A percentile compares a stretch with the other conserved stretches of the same genome.
Conservation (phyloP, 176 grass and related monocot species). For the Carex littledalei region DNA sequence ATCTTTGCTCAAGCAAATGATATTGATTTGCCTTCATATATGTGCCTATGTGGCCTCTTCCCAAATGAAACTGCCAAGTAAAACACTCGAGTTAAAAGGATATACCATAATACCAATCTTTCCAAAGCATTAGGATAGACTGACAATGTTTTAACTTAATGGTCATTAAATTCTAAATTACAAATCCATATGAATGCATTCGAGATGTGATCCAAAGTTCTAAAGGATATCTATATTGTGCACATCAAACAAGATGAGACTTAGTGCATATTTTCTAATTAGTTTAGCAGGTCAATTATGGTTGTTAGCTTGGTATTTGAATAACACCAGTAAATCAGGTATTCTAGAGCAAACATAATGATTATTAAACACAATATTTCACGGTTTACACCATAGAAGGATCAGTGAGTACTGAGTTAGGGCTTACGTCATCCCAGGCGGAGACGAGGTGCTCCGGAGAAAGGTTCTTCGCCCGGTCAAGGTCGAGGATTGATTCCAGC, state of each 20-base stretch:
- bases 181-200: not conserved
- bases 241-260: not conserved
- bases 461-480: conserved; percentile 59
- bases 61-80: conserved; percentile 77
- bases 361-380: not conserved
- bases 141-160: not conserved
- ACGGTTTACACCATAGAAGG: not conserved
- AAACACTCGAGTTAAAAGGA: conserved; percentile 13
- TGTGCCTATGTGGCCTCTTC: conserved; percentile 86
- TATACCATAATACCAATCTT: not conserved
- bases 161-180: not conserved
- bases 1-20: conserved; percentile 79
- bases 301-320: not conserved
- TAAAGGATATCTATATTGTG: not conserved
- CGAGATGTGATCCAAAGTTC: not conserved
- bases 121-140: not conserved
- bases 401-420: not conserved
- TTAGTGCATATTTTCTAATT: not conserved
- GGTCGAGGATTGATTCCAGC: conserved; percentile 68
- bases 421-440: conserved; percentile 76
- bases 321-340: not conserved
- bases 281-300: not conserved
- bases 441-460: conserved; percentile 69
- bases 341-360: not conserved
- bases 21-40: conserved; percentile 84